phyloP scores from a whole-genome alignment of 768 basidiomycete species.

The Rhizopogon vesiculosus region DNA sequence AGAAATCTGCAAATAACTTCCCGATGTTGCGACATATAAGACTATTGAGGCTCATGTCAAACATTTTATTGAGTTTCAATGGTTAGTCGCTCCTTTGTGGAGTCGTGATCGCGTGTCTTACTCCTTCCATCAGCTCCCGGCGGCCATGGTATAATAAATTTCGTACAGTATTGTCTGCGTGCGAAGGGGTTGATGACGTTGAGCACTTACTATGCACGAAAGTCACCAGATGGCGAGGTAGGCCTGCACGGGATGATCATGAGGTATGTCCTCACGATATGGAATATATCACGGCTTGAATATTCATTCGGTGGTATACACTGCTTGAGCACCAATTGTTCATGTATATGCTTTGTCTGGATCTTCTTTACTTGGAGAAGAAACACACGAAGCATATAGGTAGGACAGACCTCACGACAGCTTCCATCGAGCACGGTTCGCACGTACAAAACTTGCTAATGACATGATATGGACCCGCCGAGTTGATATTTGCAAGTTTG shows the following conservation, averaged over 20 bases:
- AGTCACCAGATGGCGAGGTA: conserved; percentile 50
- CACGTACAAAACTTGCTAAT: too few species aligned
- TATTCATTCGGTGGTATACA: too few species aligned
- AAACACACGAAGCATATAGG: too few species aligned
- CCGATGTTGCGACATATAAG: conserved; percentile 42
- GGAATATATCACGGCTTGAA: background rate
- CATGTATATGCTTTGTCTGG: too few species aligned
- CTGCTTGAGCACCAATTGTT: too few species aligned
- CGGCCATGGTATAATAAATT: conserved; percentile 56
- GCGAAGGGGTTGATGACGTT: conserved; percentile 42
- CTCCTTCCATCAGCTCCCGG: conserved; percentile 32
- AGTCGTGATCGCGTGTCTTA: background rate
- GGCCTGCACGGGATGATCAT: conserved; percentile 5
- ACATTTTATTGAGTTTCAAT: conserved; percentile 66
- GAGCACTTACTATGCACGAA: conserved; percentile 37
- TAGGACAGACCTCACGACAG: too few species aligned
- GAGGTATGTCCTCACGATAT: background rate
- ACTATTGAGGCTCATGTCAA: conserved; percentile 60
- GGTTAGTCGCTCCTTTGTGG: conserved; percentile 33
- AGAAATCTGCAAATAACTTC: conserved; percentile 48
- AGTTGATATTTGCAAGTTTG: too few species aligned
- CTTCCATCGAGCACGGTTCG: too few species aligned
- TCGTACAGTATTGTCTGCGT: conserved; percentile 38
- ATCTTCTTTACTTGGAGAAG: too few species aligned
- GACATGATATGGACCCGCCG: too few species aligned